Base-by-base conservation (phyloP, 1,284 basidiomycete species). In the Exsudoporus floridanus region DNA sequence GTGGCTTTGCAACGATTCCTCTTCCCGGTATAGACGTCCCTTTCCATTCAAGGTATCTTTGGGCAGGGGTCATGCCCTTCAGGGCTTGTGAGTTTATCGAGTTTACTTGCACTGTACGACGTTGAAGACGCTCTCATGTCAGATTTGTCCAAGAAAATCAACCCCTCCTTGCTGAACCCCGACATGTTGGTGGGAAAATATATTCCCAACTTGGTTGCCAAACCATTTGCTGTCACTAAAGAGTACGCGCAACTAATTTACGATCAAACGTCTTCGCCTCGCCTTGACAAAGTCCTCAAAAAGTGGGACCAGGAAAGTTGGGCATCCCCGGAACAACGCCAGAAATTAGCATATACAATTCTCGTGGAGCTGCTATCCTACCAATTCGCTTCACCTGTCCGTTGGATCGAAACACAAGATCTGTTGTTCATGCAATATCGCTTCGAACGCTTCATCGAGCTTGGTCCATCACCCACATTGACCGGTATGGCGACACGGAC, bases 331-430 rank as follows among this genome's bases (percentile, higher is more conserved):
- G 88, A 88, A 52, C 89, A 94, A 62, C 86, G 93, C 48, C 94
- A 98, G 75, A 89, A 89, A 65, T 82, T 99, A 40, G 94, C 95
- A 0, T 98, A 98, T 70, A 90, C 88, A 62, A 94, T 98, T 63
- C 85, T 99, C 55, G 94, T 98, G 61, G 96, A 98, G 72, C 84
- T 98, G 50, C 81, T 99, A 40, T 94, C 96, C 14, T 98, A 98
- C 70, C 96, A 99, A 70, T 95, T 95, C 63, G 91, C 91, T 0
- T 95, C 94, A 3, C 94, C 94, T 12, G 95, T 99, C 25, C 88
- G 94, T 52, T 98, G 96, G 96, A 99, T 99, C 66, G 92, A 98
- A 76, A 99, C 96, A 0, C 96, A 98, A 70, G 96, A 99, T 66
- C 83, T 92, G 42, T 81, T 99, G 55, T 99, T 99, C 77, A 83